Evolutionary conservation across 768 basidiomycete genomes (phyloP), one percentile per base, ranked within the genome.

Genomic region (Xanthoconium stramineum): DNA sequence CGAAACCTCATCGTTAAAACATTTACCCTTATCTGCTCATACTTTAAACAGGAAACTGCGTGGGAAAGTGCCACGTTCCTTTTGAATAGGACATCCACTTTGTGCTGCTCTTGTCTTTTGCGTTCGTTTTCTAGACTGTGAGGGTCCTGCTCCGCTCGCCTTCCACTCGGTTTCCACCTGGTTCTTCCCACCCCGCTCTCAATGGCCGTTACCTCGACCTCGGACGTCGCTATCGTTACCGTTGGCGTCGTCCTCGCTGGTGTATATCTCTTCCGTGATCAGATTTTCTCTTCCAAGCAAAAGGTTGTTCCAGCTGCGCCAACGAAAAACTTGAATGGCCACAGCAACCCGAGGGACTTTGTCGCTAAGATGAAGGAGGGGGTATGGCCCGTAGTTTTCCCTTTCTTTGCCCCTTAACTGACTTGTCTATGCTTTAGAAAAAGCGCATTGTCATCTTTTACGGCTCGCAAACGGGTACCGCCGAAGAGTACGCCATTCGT

Each of bases 401-500:
- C 42, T 5, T 10, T 51, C 33, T 55, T 38, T 35, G 33, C 52
- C 30, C 57, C 39, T 58, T 50, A 36, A 12, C 24, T 59, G 19
- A 58, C 51, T 28, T 17, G 35, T 19, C 32, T 28, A 6, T 53
- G 43, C 39, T 45, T 57, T 66, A 98, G 95, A 96, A 95, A 83
- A 98, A 97, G 74, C 92, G 94, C 58, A 77, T 96, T 15, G 90
- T 92, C 65, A 98, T 98, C 67, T 96, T 99, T 72, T 99, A 97
- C 68, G 96, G 96, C 55, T 98, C 96, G 20, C 96, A 99, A 70
- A 99, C 96, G 0, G 96, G 96, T 55, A 99, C 96, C 15, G 96
- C 96, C 3, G 97, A 98, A 73, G 96, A 99, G 72, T 97, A 95
- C 63, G 95, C 95, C 40, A 94, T 96, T 63, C 90, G 97, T 71